Base-by-base conservation (phyloP, 163 green algal genomes). In the Scenedesmus sp. region DNA sequence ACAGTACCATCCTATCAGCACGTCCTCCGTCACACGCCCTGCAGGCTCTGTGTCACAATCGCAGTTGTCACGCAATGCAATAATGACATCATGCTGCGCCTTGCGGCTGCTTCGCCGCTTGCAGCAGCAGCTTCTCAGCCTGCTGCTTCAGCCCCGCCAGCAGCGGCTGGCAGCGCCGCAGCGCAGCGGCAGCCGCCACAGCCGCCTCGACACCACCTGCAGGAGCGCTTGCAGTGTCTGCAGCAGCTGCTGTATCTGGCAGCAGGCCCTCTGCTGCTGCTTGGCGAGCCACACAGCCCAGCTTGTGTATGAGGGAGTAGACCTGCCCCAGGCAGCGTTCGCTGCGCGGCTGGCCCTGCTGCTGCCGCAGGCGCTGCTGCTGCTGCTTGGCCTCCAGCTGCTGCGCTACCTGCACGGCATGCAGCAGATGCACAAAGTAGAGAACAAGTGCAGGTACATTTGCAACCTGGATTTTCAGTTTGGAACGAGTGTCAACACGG, bases 301-400 rank as follows among this genome's bases (percentile, higher is more conserved):
- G 66, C 79, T 88, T 88, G 66, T 92, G 89, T n/a, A 92, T 82
- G 54, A 92, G 55, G 60, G 88, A 92, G 88, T 92, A 92, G 9
- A 87, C 62, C 74, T 91, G 88, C 60, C 46, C 13, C 57, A 81
- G 55, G 66, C 89, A 66, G 7, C 77, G 62, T 6, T 20, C n/a
- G 66, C 70, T 55, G 62, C 52, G 55, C 4, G 18, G 54, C 13
- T 85, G 62, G 10, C 54, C 46, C 67, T 85, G 67, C 82, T 89
- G 89, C 83, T 74, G 82, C 89, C 34, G 66, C 81, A 34, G 81
- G 46, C 60, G 88, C 64, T 73, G 82, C 83, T 89, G 54, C 66
- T 90, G 66, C 67, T 89, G 82, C 67, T 90, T 81, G 15, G n/a
- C 16, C 82, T 92, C 82, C 20, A 86, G 55, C 82, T 55, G 73